Conservation (phyloP, 1,284 basidiomycete genomes). For the Tremellales sp. region DNA sequence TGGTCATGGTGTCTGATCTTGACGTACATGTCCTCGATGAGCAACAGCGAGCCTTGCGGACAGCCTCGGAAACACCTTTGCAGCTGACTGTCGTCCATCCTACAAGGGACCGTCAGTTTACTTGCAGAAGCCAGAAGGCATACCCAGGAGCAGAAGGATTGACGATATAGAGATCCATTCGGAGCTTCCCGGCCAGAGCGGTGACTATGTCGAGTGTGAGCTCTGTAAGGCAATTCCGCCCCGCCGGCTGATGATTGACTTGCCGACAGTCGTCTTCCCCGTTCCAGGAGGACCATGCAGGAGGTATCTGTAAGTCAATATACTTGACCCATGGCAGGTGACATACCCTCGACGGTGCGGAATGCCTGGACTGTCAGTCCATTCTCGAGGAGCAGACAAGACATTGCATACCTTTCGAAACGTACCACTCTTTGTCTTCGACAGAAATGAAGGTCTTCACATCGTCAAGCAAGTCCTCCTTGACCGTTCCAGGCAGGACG, state of each 20-base stretch:
- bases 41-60: constrained; percentile 21
- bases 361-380: constrained; percentile 11
- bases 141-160: constrained; percentile 27
- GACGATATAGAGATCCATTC: constrained; percentile 28
- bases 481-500: constrained; percentile 21
- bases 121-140: constrained; percentile 4
- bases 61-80: constrained; percentile 23
- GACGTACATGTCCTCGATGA: constrained; percentile 40
- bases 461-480: constrained; percentile 23
- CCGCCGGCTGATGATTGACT: not conserved
- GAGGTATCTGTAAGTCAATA: constrained; percentile 15
- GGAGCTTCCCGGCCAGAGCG: constrained; percentile 25
- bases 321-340: not conserved
- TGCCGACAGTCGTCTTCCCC: constrained; percentile 31
- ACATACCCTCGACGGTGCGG: constrained; percentile 26
- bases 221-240: no score
- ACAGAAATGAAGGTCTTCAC: constrained; percentile 25
- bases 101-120: constrained; percentile 6
- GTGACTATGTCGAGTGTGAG: no score
- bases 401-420: constrained; percentile 28
- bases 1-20: not conserved
- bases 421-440: constrained; percentile 25
- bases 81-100: constrained; percentile 34
- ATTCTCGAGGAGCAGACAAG: no score
- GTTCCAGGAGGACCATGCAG: constrained; percentile 30